Evolutionary conservation across 164 flowering plant genomes (phyloP).

Genomic region (Chimonanthus praecox): DNA sequence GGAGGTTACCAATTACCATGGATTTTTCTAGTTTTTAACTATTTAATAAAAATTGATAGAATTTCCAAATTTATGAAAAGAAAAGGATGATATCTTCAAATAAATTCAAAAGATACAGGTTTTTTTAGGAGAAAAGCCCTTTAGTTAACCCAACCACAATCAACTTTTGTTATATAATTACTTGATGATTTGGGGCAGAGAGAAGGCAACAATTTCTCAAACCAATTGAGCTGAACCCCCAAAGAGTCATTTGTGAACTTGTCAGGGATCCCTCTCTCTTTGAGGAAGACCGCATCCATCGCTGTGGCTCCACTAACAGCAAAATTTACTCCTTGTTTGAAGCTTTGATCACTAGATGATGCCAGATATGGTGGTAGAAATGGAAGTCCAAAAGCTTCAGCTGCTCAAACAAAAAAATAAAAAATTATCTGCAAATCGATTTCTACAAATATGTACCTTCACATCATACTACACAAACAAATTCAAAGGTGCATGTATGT

Average conservation of each 20-base stretch:
- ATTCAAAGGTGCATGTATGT: too few species aligned
- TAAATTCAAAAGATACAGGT: too few species aligned
- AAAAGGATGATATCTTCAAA: too few species aligned
- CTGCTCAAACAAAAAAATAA: neutral
- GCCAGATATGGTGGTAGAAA: conserved; percentile 36
- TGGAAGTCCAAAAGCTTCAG: conserved; percentile 26
- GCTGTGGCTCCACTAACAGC: conserved; percentile 59
- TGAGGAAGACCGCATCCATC: conserved; percentile 21
- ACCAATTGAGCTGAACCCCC: conserved; percentile 27
- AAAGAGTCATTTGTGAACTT: conserved; percentile 13
- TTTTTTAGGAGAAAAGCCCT: too few species aligned
- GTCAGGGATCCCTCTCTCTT: conserved; percentile 13
- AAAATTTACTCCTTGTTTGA: conserved; percentile 41
- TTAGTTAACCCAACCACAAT: too few species aligned
- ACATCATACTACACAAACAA: too few species aligned
- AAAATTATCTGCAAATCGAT: too few species aligned
- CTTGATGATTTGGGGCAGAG: neutral
- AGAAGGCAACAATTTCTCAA: conserved; percentile 14
- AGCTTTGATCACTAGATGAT: neutral
- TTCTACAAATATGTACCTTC: too few species aligned
- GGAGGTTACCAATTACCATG: too few species aligned
- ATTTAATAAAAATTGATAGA: too few species aligned
- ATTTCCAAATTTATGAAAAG: too few species aligned
- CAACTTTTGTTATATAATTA: neutral
- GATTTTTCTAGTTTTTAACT: too few species aligned